Conservation (phyloP, 371 early-diverging fungal species). For the Mucor circinelloides region DNA sequence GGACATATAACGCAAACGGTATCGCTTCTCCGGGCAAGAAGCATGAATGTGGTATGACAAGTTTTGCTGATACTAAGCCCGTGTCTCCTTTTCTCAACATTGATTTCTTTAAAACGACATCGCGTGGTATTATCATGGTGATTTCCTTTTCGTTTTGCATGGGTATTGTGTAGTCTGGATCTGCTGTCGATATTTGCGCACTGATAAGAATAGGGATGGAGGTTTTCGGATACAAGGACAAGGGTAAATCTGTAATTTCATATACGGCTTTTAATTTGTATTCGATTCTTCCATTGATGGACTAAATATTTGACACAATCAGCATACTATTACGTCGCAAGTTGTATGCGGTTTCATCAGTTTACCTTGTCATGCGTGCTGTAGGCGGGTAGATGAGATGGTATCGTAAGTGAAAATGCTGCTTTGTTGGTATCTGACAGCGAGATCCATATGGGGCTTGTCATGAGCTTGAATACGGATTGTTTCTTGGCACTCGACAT, state of each 20-base stretch:
- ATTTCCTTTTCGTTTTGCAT: constrained; percentile 26
- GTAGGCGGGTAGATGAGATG: constrained; percentile 27
- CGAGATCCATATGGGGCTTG: constrained; percentile 7
- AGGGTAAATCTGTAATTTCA: constrained; percentile 22
- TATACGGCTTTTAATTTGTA: constrained; percentile 34
- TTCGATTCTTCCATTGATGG: constrained; percentile 26
- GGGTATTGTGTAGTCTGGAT: constrained; percentile 16
- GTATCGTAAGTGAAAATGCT: constrained; percentile 21
- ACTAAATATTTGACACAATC: constrained; percentile 7
- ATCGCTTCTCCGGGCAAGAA: constrained; percentile 30
- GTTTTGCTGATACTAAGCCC: constrained; percentile 21
- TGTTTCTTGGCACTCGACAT: neutral
- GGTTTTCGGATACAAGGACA: constrained; percentile 30
- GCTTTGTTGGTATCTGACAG: constrained; percentile 3
- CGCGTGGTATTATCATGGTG: constrained; percentile 23
- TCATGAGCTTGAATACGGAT: constrained; percentile 23
- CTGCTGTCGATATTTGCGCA: constrained; percentile 22
- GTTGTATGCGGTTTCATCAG: neutral
- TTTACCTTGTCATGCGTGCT: constrained; percentile 22
- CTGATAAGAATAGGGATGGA: constrained; percentile 15
- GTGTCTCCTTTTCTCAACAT: constrained; percentile 24
- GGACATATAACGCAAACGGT: constrained; percentile 21
- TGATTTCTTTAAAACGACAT: constrained; percentile 17
- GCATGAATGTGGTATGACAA: constrained; percentile 24
- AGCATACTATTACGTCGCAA: neutral